These are phyloP conservation scores for Passalora sequoiae DNA, from an alignment of 2,329 filamentous ascomycete genomes.

Conservation along the genomic window DNA sequence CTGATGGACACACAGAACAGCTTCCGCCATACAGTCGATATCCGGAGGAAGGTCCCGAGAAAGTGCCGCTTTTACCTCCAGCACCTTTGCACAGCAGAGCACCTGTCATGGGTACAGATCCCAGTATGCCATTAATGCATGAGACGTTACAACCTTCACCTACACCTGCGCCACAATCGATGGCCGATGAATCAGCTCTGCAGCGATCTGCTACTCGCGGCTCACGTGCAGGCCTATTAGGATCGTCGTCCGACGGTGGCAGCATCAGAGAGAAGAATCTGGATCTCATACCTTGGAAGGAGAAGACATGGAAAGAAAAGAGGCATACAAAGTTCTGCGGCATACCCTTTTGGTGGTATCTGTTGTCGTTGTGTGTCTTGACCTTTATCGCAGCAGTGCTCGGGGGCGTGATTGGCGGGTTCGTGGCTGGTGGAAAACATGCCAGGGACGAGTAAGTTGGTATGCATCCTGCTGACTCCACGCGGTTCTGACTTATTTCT, in stretches of 20 bases:
- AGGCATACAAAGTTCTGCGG: constrained; percentile 34
- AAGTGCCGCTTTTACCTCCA: constrained; percentile 48
- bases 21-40: constrained; percentile 88
- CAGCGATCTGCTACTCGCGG: constrained; percentile 3
- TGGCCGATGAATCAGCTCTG: constrained; percentile 32
- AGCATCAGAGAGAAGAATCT: constrained; percentile 5
- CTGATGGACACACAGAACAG: constrained; percentile 83
- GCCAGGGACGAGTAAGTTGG: constrained; percentile 23
- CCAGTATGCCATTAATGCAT: constrained; percentile 34
- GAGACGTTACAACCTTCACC: constrained; percentile 27
- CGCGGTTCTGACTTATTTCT: constrained; percentile 9
- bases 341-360: constrained; percentile 34
- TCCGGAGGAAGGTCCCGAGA: constrained; percentile 59
- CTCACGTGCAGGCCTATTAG: constrained; percentile 1
- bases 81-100: constrained; percentile 31
- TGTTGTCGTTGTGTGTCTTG: constrained; percentile 27
- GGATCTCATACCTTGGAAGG: constrained; percentile 28
- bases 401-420: constrained; percentile 34
- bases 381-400: constrained; percentile 32
- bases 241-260: constrained; percentile 4
- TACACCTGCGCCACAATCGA: constrained; percentile 29
- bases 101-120: constrained; percentile 32
- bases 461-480: not conserved
- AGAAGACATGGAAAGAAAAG: constrained; percentile 38
- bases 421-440: constrained; percentile 25